phyloP scores from a whole-genome alignment of 2,329 filamentous ascomycete species.

The Monilinia laxa region DNA sequence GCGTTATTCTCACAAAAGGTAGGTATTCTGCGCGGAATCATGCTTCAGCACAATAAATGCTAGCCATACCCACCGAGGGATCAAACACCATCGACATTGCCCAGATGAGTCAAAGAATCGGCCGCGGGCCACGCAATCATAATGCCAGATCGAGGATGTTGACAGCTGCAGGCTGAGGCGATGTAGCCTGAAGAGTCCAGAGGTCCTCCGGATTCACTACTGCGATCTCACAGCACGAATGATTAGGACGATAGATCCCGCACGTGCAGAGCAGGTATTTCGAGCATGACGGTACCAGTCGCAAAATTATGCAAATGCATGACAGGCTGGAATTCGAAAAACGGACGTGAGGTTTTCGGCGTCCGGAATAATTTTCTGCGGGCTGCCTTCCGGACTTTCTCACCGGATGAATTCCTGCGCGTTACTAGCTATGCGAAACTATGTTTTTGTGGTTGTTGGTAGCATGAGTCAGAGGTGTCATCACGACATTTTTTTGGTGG shows the following conservation, averaged over 20 bases:
- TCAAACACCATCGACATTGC: background rate
- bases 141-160: background rate
- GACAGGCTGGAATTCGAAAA: no score
- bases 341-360: no score
- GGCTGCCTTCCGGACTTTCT: no score
- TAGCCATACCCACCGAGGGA: background rate
- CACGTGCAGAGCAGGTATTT: no score
- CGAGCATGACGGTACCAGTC: no score
- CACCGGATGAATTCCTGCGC: no score
- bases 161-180: constrained; percentile 3
- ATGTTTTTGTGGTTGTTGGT: no score
- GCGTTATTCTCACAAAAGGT: background rate
- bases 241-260: background rate
- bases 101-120: background rate
- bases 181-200: background rate
- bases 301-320: no score
- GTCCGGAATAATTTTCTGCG: no score
- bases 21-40: background rate
- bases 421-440: no score
- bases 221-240: background rate
- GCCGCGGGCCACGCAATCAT: background rate
- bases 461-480: no score
- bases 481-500: no score
- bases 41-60: background rate
- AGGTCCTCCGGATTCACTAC: background rate